Conservation (phyloP, 306 rosid species). For the Adenanthera pavonina region DNA sequence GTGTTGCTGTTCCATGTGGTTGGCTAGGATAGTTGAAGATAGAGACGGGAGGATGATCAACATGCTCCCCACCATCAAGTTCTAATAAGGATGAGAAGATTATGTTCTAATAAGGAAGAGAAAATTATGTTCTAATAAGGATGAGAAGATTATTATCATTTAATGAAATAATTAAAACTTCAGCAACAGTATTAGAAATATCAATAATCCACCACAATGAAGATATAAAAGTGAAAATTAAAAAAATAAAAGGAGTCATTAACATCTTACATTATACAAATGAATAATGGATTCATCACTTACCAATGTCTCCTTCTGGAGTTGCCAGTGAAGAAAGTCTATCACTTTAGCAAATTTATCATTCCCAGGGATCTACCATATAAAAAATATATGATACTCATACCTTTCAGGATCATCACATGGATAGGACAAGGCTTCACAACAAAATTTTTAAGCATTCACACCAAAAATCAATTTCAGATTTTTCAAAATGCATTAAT, state of each 20-base stretch:
- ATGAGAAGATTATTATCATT: constrained; percentile 15
- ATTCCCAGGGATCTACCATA: constrained; percentile 71
- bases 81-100: constrained; percentile 7
- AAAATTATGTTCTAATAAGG: constrained; percentile 3
- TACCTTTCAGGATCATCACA: neutral
- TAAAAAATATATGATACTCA: constrained; percentile 10
- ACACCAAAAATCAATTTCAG: constrained; percentile 26
- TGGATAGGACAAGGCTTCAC: neutral
- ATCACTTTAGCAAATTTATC: constrained; percentile 58
- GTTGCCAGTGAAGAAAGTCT: too few species aligned
- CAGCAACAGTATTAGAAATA: constrained; percentile 11
- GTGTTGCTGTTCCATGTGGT: too few species aligned
- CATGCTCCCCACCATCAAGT: neutral
- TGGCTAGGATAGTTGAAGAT: too few species aligned
- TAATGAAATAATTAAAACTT: constrained; percentile 13
- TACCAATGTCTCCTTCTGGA: too few species aligned
- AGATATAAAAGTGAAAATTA: neutral
- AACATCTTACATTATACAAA: too few species aligned
- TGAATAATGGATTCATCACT: too few species aligned
- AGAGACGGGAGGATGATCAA: too few species aligned
- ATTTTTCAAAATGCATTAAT: too few species aligned
- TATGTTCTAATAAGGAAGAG: constrained; percentile 18
- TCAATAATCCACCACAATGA: constrained; percentile 1
- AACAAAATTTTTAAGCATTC: neutral
- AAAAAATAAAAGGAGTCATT: constrained; percentile 1